Evolutionary conservation across 176 grass and related monocot species (phyloP), one percentile per base, ranked within the genome.

Genomic region (Thalia dealbata): DNA sequence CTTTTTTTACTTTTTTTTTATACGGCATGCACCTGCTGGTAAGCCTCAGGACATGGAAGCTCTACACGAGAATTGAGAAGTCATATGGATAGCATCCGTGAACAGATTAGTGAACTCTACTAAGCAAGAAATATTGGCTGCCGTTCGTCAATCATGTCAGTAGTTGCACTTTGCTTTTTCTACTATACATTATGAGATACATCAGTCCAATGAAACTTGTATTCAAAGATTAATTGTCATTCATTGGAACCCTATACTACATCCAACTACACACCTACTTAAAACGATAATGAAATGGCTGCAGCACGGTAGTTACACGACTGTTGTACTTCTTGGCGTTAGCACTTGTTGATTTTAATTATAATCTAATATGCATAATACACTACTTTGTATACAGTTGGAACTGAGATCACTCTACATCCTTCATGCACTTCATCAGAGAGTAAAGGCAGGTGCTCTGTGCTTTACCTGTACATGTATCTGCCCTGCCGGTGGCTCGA

Each of bases 21-120:
- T 66, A 19, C 38, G 21, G 14, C 10, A 50, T 15, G 14, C 24
- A 7, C 5, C 77, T 69, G 66, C 81, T 69, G 6, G n/a, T 1
- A 83, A 54, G 21, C 77, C 74, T 9, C 56, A 92, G 89, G 86
- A 86, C 76, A 88, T 74, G 72, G 83, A 88, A 56, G 70, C 76
- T 24, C 83, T 81, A 64, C n/a, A n/a, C 50, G 44, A 11, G 50
- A 78, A 15, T 51, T 97, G 75, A 93, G 83, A 82, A 90, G 80
- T 38, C 87, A 88, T 79, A 75, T 97, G 77, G 69, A 83, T 58
- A 87, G 91, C 73, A 91, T 97, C 75, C 90, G 90, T 79, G 81
- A 88, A 73, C 87, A 97, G 82, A 82, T 97, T 84, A 86, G 82
- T 67, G 87, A 93, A 77, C 80, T 91, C 83, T 52, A 85, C 93